Percentiles rank a stretch among this genome's conserved stretches.
phyloP scores from a whole-genome alignment of 345 rosid species.

The Firmiana major region DNA sequence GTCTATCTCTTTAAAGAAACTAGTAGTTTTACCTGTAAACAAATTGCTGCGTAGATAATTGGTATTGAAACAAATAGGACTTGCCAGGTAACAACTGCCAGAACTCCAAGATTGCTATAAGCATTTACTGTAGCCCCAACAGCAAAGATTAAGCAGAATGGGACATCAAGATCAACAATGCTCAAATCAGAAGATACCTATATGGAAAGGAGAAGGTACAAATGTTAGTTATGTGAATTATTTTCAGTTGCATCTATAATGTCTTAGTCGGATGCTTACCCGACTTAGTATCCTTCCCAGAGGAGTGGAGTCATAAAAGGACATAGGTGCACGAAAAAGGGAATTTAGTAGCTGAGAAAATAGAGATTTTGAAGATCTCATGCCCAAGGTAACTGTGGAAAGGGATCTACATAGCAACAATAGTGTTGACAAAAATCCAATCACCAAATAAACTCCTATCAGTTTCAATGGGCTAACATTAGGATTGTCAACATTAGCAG shows the following conservation, averaged over 20 bases:
- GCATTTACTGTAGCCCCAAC: constrained; percentile 60
- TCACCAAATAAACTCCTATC: constrained; percentile 51
- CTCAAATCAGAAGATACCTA: constrained; percentile 86
- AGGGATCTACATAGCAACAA: constrained; percentile 47
- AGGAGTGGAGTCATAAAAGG: constrained; percentile 73
- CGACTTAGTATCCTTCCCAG: constrained; percentile 76
- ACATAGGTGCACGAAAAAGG: constrained; percentile 72
- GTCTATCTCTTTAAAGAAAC: neutral
- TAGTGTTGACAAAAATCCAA: constrained; percentile 38
- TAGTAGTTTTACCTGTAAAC: constrained; percentile 55
- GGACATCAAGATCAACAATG: constrained; percentile 84
- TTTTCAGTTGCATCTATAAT: neutral
- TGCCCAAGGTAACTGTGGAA: constrained; percentile 39
- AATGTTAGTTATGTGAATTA: neutral
- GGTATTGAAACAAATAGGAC: constrained; percentile 82
- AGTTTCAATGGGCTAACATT: constrained; percentile 44
- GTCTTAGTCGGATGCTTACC: constrained; percentile 31
- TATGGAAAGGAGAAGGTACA: neutral
- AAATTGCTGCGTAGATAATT: constrained; percentile 55
- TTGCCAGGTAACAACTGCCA: constrained; percentile 88
- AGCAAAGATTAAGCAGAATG: constrained; percentile 63
- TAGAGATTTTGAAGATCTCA: constrained; percentile 57
- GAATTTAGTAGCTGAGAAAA: constrained; percentile 68
- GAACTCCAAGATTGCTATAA: constrained; percentile 66
- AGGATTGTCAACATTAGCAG: constrained; percentile 65